Conservation (phyloP, 78 protist species). For the Polysphondylium violaceum region DNA sequence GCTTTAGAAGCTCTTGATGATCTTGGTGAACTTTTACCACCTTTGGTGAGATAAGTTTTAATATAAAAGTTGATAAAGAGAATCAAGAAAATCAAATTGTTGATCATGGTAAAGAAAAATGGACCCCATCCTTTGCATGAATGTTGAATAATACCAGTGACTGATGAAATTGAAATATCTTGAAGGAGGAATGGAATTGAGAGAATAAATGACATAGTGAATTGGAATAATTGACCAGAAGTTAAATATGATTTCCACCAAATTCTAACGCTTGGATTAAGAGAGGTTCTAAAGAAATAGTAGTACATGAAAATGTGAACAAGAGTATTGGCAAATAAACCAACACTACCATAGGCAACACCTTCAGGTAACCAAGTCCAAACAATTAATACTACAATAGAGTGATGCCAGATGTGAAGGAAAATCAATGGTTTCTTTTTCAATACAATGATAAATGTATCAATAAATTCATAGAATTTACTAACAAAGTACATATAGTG, state of each 20-base stretch:
- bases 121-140: constrained; percentile 65
- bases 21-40: too few species aligned
- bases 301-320: constrained; percentile 84
- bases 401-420: constrained; percentile 73
- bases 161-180: background rate
- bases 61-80: constrained; percentile 64
- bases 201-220: constrained; percentile 68
- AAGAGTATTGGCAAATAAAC: constrained; percentile 67
- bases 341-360: constrained; percentile 41
- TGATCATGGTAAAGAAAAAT: constrained; percentile 53
- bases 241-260: constrained; percentile 76
- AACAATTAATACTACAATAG: constrained; percentile 71
- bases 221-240: constrained; percentile 81
- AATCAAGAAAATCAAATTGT: constrained; percentile 60
- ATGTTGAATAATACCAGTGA: constrained; percentile 9
- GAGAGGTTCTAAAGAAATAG: constrained; percentile 48
- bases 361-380: constrained; percentile 77
- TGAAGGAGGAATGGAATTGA: constrained; percentile 67
- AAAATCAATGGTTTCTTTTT: constrained; percentile 66
- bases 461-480: constrained; percentile 82
- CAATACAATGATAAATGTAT: constrained; percentile 64
- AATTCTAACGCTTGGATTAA: constrained; percentile 14
- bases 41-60: constrained; percentile 42
- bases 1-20: background rate
- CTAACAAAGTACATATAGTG: constrained; percentile 48